phyloP scores from a whole-genome alignment of 78 protist species.

The Dictyostelium intermedium region DNA sequence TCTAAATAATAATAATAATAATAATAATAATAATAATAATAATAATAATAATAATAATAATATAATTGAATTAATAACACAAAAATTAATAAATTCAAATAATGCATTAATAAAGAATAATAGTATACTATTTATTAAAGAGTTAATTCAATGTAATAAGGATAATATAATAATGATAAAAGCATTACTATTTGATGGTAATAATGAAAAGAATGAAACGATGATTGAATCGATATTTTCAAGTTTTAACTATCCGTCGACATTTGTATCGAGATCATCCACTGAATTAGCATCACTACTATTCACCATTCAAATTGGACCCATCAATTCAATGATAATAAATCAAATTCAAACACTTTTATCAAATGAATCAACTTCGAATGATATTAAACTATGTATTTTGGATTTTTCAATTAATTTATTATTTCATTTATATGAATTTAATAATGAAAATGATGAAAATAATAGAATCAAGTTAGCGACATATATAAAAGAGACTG shows the following conservation, averaged over 20 bases:
- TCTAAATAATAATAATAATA: background rate
- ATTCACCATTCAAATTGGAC: background rate
- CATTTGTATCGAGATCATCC: background rate
- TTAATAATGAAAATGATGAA: background rate
- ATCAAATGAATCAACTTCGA: background rate
- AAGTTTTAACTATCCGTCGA: slow-evolving; percentile 16
- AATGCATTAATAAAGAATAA: slow-evolving; percentile 8
- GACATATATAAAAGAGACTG: background rate
- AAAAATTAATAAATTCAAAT: background rate
- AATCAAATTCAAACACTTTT: background rate
- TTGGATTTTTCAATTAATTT: slow-evolving; percentile 6
- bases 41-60: background rate
- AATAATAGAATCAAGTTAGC: background rate
- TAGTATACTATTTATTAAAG: background rate
- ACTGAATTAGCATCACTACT: background rate
- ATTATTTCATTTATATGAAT: background rate
- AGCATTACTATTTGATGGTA: background rate
- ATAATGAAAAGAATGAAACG: background rate
- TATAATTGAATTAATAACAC: background rate
- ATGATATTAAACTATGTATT: slow-evolving; percentile 4
- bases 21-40: background rate
- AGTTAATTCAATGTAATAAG: background rate
- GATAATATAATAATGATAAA: background rate
- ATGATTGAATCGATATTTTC: background rate
- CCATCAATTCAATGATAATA: background rate